Evolutionary conservation across 2,329 filamentous ascomycete species (phyloP).

Genomic region (Verruconis gallopava): DNA sequence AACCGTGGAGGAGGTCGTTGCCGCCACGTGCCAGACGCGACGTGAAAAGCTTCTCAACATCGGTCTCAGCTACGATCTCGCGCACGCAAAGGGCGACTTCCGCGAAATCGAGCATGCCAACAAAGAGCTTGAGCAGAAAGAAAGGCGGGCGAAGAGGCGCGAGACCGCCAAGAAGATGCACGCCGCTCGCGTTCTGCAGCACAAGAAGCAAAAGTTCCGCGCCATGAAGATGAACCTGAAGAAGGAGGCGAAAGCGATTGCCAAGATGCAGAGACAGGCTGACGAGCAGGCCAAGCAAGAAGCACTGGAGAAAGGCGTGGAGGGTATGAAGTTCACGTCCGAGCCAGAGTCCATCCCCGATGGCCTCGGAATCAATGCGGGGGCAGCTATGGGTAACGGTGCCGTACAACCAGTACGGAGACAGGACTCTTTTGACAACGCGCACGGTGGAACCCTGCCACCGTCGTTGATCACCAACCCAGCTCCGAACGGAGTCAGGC

Average conservation of each 20-base stretch:
- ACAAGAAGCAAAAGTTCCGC: slow-evolving; percentile 25
- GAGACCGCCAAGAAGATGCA: slow-evolving; percentile 24
- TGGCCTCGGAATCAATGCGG: slow-evolving; percentile 6
- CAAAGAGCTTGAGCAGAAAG: slow-evolving; percentile 25
- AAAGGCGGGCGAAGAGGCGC: slow-evolving; percentile 24
- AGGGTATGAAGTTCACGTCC: slow-evolving; percentile 6
- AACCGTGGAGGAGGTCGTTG: slow-evolving; percentile 55
- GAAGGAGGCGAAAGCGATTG: slow-evolving; percentile 8
- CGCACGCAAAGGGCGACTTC: slow-evolving; percentile 51
- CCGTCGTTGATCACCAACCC: background rate
- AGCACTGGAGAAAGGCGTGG: slow-evolving; percentile 3
- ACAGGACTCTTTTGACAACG: background rate
- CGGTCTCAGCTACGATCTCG: slow-evolving; percentile 58
- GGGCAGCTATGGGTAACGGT: background rate
- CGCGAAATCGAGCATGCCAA: slow-evolving; percentile 37
- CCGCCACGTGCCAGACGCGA: slow-evolving; percentile 45
- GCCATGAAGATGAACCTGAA: slow-evolving; percentile 26
- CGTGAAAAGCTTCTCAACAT: slow-evolving; percentile 63
- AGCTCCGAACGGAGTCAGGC: background rate
- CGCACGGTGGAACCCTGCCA: too few relatives aligned
- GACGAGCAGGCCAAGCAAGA: slow-evolving; percentile 13
- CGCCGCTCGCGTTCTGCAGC: slow-evolving; percentile 22
- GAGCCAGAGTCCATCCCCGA: slow-evolving; percentile 4
- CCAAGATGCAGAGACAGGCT: slow-evolving; percentile 6
- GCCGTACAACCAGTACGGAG: slow-evolving; percentile 1